Evolutionary conservation across 1,139 yeast species (phyloP).

Genomic region (Candida albicans): DNA sequence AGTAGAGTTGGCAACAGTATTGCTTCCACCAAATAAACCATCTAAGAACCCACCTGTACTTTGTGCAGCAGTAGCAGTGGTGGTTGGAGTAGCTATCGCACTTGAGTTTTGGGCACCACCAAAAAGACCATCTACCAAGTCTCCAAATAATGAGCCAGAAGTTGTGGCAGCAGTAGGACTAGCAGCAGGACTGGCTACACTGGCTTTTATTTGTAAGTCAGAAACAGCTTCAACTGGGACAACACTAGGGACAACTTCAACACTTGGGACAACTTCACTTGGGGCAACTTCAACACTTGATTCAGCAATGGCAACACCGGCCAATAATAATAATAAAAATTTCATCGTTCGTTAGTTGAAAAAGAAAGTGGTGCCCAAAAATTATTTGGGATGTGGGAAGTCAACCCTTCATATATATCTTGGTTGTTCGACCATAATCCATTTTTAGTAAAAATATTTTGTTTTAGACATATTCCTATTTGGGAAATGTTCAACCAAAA

Average conservation of each 20-base stretch:
- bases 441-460: background rate
- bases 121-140: slow-evolving; percentile 15
- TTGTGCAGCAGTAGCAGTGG: slow-evolving; percentile 7
- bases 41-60: slow-evolving; percentile 1
- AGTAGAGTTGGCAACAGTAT: slow-evolving; percentile 1
- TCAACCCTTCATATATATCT: background rate
- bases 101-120: slow-evolving; percentile 12
- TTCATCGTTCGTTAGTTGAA: background rate
- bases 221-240: background rate
- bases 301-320: background rate
- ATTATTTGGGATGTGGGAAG: background rate
- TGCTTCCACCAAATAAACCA: slow-evolving; percentile 7
- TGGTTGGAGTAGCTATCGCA: background rate
- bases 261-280: too few relatives aligned
- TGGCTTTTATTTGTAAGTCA: background rate
- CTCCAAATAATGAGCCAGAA: slow-evolving; percentile 10
- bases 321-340: background rate
- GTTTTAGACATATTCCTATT: background rate
- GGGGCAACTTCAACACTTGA: too few relatives aligned
- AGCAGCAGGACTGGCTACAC: background rate
- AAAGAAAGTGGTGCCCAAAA: background rate
- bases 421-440: background rate
- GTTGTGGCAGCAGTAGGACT: slow-evolving; percentile 8
- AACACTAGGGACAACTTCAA: background rate
- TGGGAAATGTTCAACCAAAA: background rate